phyloP scores from a whole-genome alignment of 2,329 filamentous ascomycete genomes.

The Arthroderma sp. region DNA sequence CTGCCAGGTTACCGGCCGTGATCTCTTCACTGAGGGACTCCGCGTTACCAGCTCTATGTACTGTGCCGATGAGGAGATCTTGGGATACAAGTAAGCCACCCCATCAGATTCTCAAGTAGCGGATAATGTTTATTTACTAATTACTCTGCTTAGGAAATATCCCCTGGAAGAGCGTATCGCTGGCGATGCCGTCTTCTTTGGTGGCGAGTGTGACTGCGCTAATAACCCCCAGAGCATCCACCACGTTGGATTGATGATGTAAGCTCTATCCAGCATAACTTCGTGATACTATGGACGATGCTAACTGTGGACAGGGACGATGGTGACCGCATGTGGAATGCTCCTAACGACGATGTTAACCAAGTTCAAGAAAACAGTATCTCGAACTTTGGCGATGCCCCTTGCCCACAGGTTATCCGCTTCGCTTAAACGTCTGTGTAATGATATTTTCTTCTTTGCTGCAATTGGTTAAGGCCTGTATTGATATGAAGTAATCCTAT shows the following conservation, averaged over 20 bases:
- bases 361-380: constrained; percentile 16
- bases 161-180: constrained; percentile 12
- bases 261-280: constrained; percentile 10
- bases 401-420: constrained; percentile 15
- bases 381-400: constrained; percentile 11
- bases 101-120: background rate
- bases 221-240: constrained; percentile 8
- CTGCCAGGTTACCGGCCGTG: constrained; percentile 18
- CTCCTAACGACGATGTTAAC: constrained; percentile 16
- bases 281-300: background rate
- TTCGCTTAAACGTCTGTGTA: constrained; percentile 2
- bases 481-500: no score
- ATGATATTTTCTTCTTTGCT: no score
- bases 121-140: background rate
- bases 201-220: constrained; percentile 4
- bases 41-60: constrained; percentile 16
- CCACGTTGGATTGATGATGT: constrained; percentile 15
- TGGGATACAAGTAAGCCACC: constrained; percentile 14
- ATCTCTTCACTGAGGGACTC: constrained; percentile 15
- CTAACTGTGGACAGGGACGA: constrained; percentile 11
- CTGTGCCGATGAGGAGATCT: constrained; percentile 12
- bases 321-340: constrained; percentile 18
- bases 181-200: constrained; percentile 19
- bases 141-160: constrained; percentile 11
- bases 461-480: no score